A percentile compares a stretch with the other conserved stretches of the same genome.
Evolutionary conservation across 2,329 filamentous ascomycete genomes (phyloP).

Genomic region (Lachnellula suecica): DNA sequence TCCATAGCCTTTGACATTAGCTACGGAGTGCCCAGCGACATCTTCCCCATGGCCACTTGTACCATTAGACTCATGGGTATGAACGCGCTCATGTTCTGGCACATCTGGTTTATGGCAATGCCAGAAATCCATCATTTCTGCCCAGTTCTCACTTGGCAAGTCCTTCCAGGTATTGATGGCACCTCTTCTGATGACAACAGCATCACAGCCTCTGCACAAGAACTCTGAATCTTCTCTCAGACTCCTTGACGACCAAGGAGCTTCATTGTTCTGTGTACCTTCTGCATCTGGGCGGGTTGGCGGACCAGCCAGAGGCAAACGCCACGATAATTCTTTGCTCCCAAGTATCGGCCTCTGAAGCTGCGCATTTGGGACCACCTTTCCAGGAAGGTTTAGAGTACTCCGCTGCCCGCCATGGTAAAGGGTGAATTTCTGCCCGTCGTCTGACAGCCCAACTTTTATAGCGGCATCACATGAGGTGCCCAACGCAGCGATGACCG

Average conservation of each 20-base stretch:
- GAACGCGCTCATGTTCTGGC: conserved; percentile 38
- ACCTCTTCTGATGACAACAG: conserved; percentile 38
- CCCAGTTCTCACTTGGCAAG: conserved; percentile 94
- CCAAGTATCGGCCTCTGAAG: conserved; percentile 25
- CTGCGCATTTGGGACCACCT: conserved; percentile 21
- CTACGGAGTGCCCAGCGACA: conserved; percentile 40
- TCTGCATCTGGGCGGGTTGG: conserved; percentile 12
- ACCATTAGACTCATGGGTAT: conserved; percentile 36
- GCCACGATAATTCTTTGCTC: conserved; percentile 48
- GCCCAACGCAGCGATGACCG: conserved; percentile 52
- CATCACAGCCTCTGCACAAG: conserved; percentile 42
- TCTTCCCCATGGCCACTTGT: conserved; percentile 24
- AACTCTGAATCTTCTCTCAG: conserved; percentile 37
- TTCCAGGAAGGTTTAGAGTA: conserved; percentile 38
- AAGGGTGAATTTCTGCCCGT: conserved; percentile 47
- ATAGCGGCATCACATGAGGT: conserved; percentile 33
- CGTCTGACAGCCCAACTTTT: conserved; percentile 39
- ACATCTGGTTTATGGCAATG: conserved; percentile 92
- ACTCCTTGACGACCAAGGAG: conserved; percentile 53
- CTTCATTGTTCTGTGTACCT: conserved; percentile 19
- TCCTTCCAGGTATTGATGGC: conserved; percentile 74
- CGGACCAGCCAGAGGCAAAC: conserved; percentile 43
- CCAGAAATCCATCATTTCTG: conserved; percentile 99
- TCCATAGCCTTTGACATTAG: conserved; percentile 72
- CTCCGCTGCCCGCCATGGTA: conserved; percentile 44